phyloP scores from a whole-genome alignment of 2,329 filamentous ascomycete genomes.

The Lachnellula arida region DNA sequence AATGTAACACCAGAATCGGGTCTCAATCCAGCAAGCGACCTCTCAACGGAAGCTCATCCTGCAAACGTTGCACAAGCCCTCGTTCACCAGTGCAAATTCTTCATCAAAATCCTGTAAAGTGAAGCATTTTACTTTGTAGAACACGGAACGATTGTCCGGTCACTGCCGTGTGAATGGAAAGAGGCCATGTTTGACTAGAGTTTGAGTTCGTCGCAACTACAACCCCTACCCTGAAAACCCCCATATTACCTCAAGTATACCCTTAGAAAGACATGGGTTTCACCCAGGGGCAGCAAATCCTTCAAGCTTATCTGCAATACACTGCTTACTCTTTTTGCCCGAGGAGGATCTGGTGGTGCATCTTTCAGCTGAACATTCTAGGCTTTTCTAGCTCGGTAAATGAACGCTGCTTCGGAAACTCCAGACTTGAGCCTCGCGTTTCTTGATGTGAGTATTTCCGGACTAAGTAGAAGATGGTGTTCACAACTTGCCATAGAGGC shows the following conservation, averaged over 20 bases:
- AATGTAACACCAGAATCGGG: neutral
- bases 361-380: too few species aligned
- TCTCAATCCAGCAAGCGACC: neutral
- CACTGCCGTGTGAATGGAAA: neutral
- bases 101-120: neutral
- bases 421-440: too few species aligned
- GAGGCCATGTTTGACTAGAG: slow-evolving; percentile 15
- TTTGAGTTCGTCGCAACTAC: neutral
- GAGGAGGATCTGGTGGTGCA: neutral
- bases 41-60: slow-evolving; percentile 1
- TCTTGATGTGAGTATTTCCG: too few species aligned
- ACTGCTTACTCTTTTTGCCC: neutral
- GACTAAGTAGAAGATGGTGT: neutral
- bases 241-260: slow-evolving; percentile 8
- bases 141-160: neutral
- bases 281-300: neutral
- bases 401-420: too few species aligned
- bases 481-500: neutral
- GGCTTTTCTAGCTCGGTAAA: too few species aligned
- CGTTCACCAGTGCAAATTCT: neutral
- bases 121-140: neutral
- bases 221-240: slow-evolving; percentile 8
- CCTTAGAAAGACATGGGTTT: neutral
- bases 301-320: neutral
- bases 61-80: neutral